Base-by-base conservation (phyloP, 2,329 filamentous ascomycete species). In the Penicillium sp. region DNA sequence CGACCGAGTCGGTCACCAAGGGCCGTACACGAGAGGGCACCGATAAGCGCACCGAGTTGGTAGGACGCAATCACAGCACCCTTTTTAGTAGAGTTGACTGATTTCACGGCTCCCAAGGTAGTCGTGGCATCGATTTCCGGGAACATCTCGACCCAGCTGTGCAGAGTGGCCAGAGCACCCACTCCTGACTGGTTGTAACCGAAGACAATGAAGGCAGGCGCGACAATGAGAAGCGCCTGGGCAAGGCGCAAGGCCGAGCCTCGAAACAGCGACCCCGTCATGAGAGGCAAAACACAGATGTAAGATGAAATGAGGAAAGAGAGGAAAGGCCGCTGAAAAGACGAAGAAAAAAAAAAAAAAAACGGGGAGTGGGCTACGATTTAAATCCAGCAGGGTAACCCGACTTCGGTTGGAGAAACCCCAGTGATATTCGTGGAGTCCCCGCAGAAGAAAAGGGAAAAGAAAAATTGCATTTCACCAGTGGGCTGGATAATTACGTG, bases 1-100 rank as follows among this genome's bases (percentile, higher is more conserved):
- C 80, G 76, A 37, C 80, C 80, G 13, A 81, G 72, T 3, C 68
- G 62, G 36, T 83, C 76, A 40, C 79, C 79, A 1, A 75, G 46
- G 3, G 34, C 47, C 23, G 54, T 58, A 44, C 58, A 62, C 1
- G 59, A 61, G 6, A 65, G 34, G n/a, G 60, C 55, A 33, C 62
- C 60, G 13, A 63, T 18, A 2, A 65, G 50, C 33, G 53, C 59
- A 49, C 62, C 60, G 10, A 62, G 40, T 34, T 60, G 54, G 43
- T 62, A 62, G 18, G 55, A 58, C 5, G 59, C 60, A 53, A 74
- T 70, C 1, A 67, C 66, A 28, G 66, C 67, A 45, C 70, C 70
- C 67, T 51, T 51, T 18, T 19, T 37, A 3, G 58, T 63, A 14
- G 55, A 57, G 31, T 58, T 51, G 13, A 50, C 36, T 8, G 54